Percentiles rank a stretch among this genome's conserved stretches.
Conservation (phyloP, 805 yeast species). For the Starmerella geochares region DNA sequence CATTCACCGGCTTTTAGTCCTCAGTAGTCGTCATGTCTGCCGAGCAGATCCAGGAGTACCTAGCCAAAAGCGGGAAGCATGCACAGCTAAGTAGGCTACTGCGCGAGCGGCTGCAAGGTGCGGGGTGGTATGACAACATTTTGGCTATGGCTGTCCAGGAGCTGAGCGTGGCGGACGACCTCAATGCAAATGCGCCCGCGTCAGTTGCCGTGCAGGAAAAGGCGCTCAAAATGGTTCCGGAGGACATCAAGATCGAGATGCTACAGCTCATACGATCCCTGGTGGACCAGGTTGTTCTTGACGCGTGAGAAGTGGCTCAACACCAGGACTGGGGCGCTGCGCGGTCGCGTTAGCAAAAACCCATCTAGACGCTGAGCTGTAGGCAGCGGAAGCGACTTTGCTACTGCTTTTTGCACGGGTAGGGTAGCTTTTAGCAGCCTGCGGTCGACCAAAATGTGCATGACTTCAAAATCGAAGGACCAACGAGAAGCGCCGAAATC, state of each 20-base stretch:
- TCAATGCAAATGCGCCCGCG: constrained; percentile 36
- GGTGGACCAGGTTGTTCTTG: constrained; percentile 30
- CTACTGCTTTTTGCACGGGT: too few species aligned
- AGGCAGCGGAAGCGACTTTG: too few species aligned
- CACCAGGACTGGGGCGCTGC: too few species aligned
- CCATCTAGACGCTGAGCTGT: too few species aligned
- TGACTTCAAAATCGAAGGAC: too few species aligned
- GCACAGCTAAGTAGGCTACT: constrained; percentile 49
- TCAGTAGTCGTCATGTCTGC: constrained; percentile 3
- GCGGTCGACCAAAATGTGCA: too few species aligned
- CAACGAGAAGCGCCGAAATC: too few species aligned
- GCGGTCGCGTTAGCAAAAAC: too few species aligned
- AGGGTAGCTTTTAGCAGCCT: too few species aligned
- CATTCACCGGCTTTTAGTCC: constrained; percentile 8
- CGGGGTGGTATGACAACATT: constrained; percentile 81
- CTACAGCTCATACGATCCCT: constrained; percentile 39
- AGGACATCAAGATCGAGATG: constrained; percentile 49
- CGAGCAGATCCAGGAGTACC: constrained; percentile 23
- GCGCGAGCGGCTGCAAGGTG: constrained; percentile 53
- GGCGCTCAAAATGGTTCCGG: constrained; percentile 45
- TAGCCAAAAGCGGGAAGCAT: constrained; percentile 21
- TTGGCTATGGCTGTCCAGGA: constrained; percentile 44
- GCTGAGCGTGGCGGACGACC: constrained; percentile 36
- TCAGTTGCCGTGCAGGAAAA: constrained; percentile 10
- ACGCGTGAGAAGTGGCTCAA: background rate